Conservation (phyloP, 768 basidiomycete genomes). For the Rickenella mellea region DNA sequence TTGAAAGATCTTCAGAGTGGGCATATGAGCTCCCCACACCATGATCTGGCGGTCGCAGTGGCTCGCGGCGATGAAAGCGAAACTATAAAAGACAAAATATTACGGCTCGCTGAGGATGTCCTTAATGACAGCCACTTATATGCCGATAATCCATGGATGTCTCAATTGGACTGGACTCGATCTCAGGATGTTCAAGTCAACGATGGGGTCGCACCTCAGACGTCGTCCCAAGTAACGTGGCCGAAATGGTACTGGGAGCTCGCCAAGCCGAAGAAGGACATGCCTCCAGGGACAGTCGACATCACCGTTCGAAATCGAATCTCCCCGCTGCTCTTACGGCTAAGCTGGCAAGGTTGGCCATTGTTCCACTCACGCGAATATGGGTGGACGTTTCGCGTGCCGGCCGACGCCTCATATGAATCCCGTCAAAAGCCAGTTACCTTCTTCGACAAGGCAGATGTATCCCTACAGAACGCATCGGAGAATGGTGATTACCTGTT, state of each 20-base stretch:
- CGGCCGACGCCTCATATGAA: conserved; percentile 28
- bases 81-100: conserved; percentile 24
- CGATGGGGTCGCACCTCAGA: conserved; percentile 16
- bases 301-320: conserved; percentile 77
- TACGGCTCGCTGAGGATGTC: conserved; percentile 30
- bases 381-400: conserved; percentile 86
- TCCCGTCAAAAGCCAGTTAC: conserved; percentile 36
- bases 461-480: conserved; percentile 38
- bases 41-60: conserved; percentile 36
- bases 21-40: conserved; percentile 29
- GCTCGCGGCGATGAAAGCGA: conserved; percentile 30
- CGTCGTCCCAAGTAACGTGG: too few relatives aligned
- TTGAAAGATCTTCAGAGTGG: conserved; percentile 34
- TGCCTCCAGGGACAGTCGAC: conserved; percentile 66
- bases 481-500: conserved; percentile 50
- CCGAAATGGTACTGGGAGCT: conserved; percentile 98
- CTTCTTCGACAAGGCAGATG: conserved; percentile 60
- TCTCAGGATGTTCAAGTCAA: conserved; percentile 8
- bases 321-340: conserved; percentile 73
- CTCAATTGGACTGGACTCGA: conserved; percentile 60
- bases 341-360: conserved; percentile 85
- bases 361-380: conserved; percentile 79
- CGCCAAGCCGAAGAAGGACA: conserved; percentile 58
- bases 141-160: conserved; percentile 43
- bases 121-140: conserved; percentile 10